Evolutionary conservation across 2,329 filamentous ascomycete species (phyloP), one percentile per base, ranked within the genome.

Genomic region (Diaporthe ilicicola): DNA sequence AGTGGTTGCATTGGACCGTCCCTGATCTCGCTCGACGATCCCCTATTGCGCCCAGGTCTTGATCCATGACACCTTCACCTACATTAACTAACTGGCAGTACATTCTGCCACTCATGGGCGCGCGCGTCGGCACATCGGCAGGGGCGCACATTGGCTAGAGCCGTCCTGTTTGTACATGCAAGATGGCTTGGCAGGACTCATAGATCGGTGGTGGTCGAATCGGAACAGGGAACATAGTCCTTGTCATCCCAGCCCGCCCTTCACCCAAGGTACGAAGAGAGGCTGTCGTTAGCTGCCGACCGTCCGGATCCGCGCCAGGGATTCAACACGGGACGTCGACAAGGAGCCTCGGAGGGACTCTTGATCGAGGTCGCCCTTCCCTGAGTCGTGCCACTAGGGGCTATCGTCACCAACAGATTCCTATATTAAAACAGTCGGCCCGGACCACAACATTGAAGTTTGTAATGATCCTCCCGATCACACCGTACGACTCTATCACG

Each of bases 231-330:
- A 48, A 48, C 32, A 34, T 12, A 27, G 39, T 42, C 56, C 56
- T 34, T 46, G 17, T 24, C 56, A 62, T 48, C 48, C 42, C 56
- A 48, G 24, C 42, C 42, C 56, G 29, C 6, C 13, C 44, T 9
- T 19, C n/a, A 24, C 17, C 59, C 59, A 64, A 27, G 59, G 59
- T 64, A 50, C 59, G 59, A 42, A 24, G 42, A 50, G 44, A 37
- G 44, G 44, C 59, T 27, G 42, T 50, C n/a, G n/a, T 24, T 64
- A 64, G 59, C 59, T 64, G 59, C 59, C 44, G 59, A 50, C 44
- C 19, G 42, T 50, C 29, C 59, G 59, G 59, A 64, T 64, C 59
- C 44, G n/a, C 59, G 59, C 59, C 59, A 64, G 59, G 59, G 59
- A 64, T 64, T 37, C 50, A 5, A 19, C 59, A 64, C 50, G 59